Evolutionary conservation across 2,329 filamentous ascomycete genomes (phyloP).

Genomic region (Penicillium sp.): DNA sequence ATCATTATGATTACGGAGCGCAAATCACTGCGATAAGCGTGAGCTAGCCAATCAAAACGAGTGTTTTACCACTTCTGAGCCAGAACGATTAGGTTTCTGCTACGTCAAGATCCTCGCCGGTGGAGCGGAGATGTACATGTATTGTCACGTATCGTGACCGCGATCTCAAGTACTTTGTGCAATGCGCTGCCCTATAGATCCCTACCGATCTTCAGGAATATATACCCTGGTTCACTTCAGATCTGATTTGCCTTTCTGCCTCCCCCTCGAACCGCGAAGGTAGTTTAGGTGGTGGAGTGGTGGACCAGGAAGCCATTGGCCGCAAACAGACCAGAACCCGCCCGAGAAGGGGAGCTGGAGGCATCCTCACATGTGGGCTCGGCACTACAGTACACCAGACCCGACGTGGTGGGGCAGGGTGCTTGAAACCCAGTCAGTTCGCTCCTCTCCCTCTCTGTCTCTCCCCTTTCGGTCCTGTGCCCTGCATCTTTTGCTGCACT

Average conservation of each 20-base stretch:
- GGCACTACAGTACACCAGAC: neutral
- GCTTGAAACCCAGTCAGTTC: slow-evolving; percentile 25
- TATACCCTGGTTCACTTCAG: neutral
- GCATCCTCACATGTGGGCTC: neutral
- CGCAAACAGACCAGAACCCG: slow-evolving; percentile 6
- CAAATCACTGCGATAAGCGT: slow-evolving; percentile 33
- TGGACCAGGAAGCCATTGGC: neutral
- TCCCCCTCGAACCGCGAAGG: neutral
- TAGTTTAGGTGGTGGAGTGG: slow-evolving; percentile 10
- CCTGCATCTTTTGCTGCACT: slow-evolving; percentile 1
- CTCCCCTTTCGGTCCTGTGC: slow-evolving; percentile 3
- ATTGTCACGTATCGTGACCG: slow-evolving; percentile 8
- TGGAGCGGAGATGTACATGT: slow-evolving; percentile 1
- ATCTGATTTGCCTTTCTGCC: neutral
- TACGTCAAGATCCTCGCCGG: slow-evolving; percentile 35
- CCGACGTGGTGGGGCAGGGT: slow-evolving; percentile 29
- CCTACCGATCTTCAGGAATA: neutral
- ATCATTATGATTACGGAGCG: slow-evolving; percentile 23
- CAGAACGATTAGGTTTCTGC: slow-evolving; percentile 35
- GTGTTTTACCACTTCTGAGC: slow-evolving; percentile 29
- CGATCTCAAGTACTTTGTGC: neutral
- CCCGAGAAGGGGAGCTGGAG: neutral
- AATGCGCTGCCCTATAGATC: neutral
- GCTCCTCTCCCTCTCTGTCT: slow-evolving; percentile 9
- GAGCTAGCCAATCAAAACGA: slow-evolving; percentile 28